A percentile compares a stretch with the other conserved stretches of the same genome.
These are phyloP conservation scores for Lentinula edodes DNA, from an alignment of 768 basidiomycete species.

Conservation along the genomic window DNA sequence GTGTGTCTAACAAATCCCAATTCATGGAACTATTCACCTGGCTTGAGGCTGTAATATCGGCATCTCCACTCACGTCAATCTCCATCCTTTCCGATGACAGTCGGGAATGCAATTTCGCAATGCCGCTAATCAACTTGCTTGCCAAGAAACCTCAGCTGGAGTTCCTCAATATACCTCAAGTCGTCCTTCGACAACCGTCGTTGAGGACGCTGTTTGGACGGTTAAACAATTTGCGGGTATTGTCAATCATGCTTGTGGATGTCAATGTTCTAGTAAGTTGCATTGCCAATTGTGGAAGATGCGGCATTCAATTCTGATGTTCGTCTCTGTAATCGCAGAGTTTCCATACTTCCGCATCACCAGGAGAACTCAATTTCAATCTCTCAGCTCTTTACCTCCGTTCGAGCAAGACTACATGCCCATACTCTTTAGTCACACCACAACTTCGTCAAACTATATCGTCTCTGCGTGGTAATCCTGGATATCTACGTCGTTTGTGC, in stretches of 20 bases:
- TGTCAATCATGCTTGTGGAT: slow-evolving; percentile 5
- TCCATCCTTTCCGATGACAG: slow-evolving; percentile 1
- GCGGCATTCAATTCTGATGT: background rate
- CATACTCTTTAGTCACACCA: background rate
- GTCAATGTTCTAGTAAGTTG: background rate
- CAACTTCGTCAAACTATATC: background rate
- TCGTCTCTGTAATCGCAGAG: background rate
- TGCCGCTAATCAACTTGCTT: background rate
- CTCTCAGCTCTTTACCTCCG: slow-evolving; percentile 1
- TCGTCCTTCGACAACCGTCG: background rate
- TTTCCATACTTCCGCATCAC: background rate
- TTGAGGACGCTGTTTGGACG: slow-evolving; percentile 4
- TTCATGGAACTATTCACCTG: background rate
- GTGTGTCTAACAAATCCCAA: slow-evolving; percentile 1
- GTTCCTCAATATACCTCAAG: slow-evolving; percentile 6
- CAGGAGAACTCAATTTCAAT: background rate
- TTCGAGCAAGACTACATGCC: background rate
- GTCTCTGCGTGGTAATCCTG: background rate
- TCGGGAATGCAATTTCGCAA: slow-evolving; percentile 2
- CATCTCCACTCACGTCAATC: background rate
- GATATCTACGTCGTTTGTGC: background rate
- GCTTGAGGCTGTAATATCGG: background rate
- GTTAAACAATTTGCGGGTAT: background rate
- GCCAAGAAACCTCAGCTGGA: background rate
- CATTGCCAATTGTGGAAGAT: background rate